phyloP scores from a whole-genome alignment of 345 rosid genomes.

The Euphorbia tirucalli region DNA sequence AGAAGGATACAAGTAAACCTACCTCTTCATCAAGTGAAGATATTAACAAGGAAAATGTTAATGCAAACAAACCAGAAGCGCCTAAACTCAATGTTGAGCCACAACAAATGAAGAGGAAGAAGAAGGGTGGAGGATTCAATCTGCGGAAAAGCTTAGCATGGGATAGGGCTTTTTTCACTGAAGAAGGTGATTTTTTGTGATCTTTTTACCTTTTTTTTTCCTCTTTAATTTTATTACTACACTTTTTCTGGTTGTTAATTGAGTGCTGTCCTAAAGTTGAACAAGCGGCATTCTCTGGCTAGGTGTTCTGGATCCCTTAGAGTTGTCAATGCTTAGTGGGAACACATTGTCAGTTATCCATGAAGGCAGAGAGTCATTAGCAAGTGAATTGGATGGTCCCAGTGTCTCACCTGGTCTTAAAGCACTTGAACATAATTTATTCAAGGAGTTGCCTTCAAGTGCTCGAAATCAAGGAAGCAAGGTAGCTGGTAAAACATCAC shows the following conservation, averaged over 20 bases:
- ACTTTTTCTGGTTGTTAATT: not conserved
- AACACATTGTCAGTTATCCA: conserved; percentile 47
- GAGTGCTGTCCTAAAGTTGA: not conserved
- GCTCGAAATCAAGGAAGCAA: conserved; percentile 31
- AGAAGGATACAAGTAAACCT: conserved; percentile 18
- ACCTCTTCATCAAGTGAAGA: conserved; percentile 23
- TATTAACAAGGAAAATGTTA: conserved; percentile 46
- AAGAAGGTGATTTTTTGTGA: conserved; percentile 55
- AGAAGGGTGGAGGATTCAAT: conserved; percentile 68
- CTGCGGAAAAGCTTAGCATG: conserved; percentile 91
- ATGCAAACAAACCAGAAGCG: conserved; percentile 41
- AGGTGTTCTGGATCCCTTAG: conserved; percentile 72
- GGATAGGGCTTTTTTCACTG: conserved; percentile 85
- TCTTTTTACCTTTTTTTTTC: not conserved
- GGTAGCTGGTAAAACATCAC: conserved; percentile 21
- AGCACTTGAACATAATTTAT: conserved; percentile 45
- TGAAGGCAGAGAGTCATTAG: conserved; percentile 48
- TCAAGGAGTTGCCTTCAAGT: conserved; percentile 47
- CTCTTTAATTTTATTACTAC: not conserved
- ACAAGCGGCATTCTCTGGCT: not conserved
- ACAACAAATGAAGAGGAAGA: conserved; percentile 87
- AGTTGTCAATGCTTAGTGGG: conserved; percentile 67
- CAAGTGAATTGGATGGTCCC: conserved; percentile 22
- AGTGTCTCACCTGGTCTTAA: conserved; percentile 40
- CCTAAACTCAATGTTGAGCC: conserved; percentile 60